A percentile compares a stretch with the other conserved stretches of the same genome.
Conservation (phyloP, 352 stramenopile species). For the Globisporangium abappressorium region DNA sequence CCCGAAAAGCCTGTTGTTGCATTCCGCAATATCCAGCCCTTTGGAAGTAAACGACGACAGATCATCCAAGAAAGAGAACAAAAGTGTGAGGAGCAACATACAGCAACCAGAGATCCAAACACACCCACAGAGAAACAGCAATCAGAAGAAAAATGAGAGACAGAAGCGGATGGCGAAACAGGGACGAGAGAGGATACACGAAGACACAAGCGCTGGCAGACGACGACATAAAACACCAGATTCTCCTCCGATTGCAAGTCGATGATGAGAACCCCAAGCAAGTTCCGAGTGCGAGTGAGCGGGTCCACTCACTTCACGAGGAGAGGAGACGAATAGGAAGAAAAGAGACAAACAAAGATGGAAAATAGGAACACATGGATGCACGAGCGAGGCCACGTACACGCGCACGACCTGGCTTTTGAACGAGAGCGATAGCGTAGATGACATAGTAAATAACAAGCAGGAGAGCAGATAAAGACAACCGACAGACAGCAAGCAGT, state of each 20-base stretch:
- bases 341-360: constrained; percentile 1
- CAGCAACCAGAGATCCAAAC: background rate
- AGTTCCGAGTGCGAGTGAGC: background rate
- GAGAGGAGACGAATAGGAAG: background rate
- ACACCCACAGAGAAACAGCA: background rate
- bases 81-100: background rate
- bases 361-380: background rate
- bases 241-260: background rate
- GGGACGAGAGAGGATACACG: background rate
- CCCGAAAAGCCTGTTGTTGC: background rate
- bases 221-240: background rate
- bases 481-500: background rate
- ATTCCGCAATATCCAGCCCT: background rate
- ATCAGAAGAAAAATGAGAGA: background rate
- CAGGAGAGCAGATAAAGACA: background rate
- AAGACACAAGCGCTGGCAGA: background rate
- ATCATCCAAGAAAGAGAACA: background rate
- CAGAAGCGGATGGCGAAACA: background rate
- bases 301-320: background rate
- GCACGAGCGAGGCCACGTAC: too few species aligned
- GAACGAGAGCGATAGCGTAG: background rate
- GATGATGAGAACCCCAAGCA: background rate
- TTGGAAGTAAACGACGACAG: background rate
- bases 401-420: background rate
- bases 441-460: background rate